Conservation (phyloP, 2,329 filamentous ascomycete genomes). For the Epichloe hybrida region DNA sequence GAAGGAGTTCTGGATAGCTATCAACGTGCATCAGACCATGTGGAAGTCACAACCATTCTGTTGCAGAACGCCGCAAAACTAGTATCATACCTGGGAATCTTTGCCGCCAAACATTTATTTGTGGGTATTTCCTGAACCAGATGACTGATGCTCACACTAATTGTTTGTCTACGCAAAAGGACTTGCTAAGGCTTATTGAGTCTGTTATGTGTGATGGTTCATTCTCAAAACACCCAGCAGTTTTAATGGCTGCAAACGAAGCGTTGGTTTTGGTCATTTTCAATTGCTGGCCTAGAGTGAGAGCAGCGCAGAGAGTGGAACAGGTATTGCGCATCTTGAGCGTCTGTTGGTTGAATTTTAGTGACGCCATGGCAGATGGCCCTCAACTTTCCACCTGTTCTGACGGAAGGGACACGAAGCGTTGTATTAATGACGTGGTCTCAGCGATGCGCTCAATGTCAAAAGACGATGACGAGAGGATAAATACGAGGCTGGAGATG, state of each 20-base stretch:
- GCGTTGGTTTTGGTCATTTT: slow-evolving; percentile 44
- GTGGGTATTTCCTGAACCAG: slow-evolving; percentile 20
- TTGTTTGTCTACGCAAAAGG: slow-evolving; percentile 24
- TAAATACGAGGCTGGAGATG: neutral
- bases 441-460: neutral
- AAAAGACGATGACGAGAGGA: neutral
- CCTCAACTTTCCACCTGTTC: neutral
- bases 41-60: slow-evolving; percentile 42
- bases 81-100: slow-evolving; percentile 44
- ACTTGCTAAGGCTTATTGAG: slow-evolving; percentile 53
- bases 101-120: slow-evolving; percentile 54
- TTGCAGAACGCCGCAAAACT: slow-evolving; percentile 35
- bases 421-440: neutral
- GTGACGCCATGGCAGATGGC: slow-evolving; percentile 17
- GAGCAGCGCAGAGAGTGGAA: slow-evolving; percentile 37
- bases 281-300: slow-evolving; percentile 57
- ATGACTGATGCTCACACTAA: neutral
- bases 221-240: slow-evolving; percentile 35
- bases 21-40: slow-evolving; percentile 44
- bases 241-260: slow-evolving; percentile 38
- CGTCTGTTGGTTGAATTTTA: slow-evolving; percentile 47
- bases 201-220: slow-evolving; percentile 57
- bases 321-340: slow-evolving; percentile 50
- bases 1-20: slow-evolving; percentile 42
- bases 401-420: neutral